These are phyloP conservation scores for Trichoderma sp. DNA, from an alignment of 2,329 filamentous ascomycete genomes.

Conservation along the genomic window DNA sequence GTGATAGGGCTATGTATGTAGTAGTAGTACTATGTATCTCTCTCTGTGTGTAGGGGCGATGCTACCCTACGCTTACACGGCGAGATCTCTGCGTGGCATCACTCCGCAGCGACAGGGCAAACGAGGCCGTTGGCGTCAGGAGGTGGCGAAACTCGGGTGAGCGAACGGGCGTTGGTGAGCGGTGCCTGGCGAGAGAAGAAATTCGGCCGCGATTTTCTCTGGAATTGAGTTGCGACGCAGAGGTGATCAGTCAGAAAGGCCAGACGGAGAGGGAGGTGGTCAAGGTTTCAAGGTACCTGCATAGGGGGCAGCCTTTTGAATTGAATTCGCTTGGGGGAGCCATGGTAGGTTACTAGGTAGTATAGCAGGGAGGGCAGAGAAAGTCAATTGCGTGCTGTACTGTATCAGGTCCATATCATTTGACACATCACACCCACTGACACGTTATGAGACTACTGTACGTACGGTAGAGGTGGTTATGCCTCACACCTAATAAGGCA, in stretches of 20 bases:
- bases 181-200: background rate
- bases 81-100: background rate
- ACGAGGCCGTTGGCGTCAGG: background rate
- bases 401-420: no score
- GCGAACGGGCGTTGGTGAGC: background rate
- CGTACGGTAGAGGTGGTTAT: background rate
- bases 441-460: background rate
- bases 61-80: conserved; percentile 12
- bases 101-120: background rate
- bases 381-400: conserved; percentile 10
- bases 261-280: background rate
- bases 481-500: background rate
- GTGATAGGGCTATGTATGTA: conserved; percentile 4
- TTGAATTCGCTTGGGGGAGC: background rate
- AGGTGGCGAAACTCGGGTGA: background rate
- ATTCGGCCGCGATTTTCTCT: background rate
- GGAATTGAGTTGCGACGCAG: background rate
- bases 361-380: background rate
- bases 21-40: no score
- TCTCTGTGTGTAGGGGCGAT: no score
- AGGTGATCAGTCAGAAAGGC: conserved; percentile 2
- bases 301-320: background rate
- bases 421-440: background rate
- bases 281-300: conserved; percentile 7
- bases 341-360: no score